Evolutionary conservation across 1,284 basidiomycete species (phyloP).

Genomic region (Puccinia polysora): DNA sequence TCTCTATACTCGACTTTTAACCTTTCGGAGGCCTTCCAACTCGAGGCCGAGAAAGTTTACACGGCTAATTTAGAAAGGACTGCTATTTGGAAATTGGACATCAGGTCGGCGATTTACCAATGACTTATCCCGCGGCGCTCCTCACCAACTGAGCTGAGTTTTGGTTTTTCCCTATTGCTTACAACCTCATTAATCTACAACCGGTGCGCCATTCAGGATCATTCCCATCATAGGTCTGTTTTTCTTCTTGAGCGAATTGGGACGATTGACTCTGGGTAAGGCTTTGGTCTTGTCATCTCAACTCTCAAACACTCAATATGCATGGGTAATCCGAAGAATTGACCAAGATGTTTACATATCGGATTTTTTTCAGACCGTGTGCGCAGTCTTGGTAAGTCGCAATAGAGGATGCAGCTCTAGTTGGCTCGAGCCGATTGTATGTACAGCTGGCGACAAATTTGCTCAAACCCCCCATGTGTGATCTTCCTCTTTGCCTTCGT

Average conservation of each 20-base stretch:
- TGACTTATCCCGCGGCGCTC: background rate
- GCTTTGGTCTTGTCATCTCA: background rate
- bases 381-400: too few relatives aligned
- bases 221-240: background rate
- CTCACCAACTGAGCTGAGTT: background rate
- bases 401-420: too few relatives aligned
- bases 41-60: background rate
- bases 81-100: background rate
- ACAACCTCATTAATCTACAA: background rate
- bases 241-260: slow-evolving; percentile 4
- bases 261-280: background rate
- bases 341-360: background rate
- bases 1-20: background rate
- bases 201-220: background rate
- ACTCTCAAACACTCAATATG: background rate
- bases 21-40: background rate
- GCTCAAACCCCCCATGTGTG: too few relatives aligned
- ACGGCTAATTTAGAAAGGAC: background rate
- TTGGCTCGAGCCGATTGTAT: too few relatives aligned
- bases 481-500: too few relatives aligned
- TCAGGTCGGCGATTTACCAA: background rate
- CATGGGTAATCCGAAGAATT: background rate
- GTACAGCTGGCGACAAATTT: too few relatives aligned
- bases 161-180: background rate
- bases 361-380: too few relatives aligned